A percentile compares a stretch with the other conserved stretches of the same genome.
These are phyloP conservation scores for Lasiosphaeria ovina DNA, from an alignment of 495 filamentous ascomycete genomes.

Conservation along the genomic window DNA sequence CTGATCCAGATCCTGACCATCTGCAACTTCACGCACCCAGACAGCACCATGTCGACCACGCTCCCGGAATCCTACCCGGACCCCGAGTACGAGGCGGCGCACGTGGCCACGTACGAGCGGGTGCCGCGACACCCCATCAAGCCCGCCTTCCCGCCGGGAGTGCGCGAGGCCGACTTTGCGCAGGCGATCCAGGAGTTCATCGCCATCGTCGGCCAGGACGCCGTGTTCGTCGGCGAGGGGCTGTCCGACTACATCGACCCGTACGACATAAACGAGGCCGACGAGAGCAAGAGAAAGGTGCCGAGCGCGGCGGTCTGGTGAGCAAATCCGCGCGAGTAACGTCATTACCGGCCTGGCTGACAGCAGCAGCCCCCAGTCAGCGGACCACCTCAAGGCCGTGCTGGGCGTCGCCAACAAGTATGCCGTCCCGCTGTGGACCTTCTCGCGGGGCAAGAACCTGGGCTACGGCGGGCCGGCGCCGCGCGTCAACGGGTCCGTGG, in stretches of 20 bases:
- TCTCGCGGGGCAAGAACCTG: constrained; percentile 53
- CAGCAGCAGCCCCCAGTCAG: constrained; percentile 31
- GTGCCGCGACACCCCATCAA: constrained; percentile 22
- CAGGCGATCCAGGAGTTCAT: constrained; percentile 30
- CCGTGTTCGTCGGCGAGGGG: constrained; percentile 35
- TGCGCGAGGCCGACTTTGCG: constrained; percentile 32
- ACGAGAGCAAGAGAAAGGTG: constrained; percentile 30
- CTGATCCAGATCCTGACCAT: background rate
- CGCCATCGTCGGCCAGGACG: constrained; percentile 28
- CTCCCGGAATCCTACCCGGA: constrained; percentile 25
- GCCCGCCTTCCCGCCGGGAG: constrained; percentile 41
- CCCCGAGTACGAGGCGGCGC: constrained; percentile 27
- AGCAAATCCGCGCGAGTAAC: background rate
- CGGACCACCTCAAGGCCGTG: constrained; percentile 42
- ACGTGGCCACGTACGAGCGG: constrained; percentile 25
- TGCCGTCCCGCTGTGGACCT: constrained; percentile 51
- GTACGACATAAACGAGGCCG: constrained; percentile 39
- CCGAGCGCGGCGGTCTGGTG: constrained; percentile 45
- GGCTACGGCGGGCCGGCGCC: constrained; percentile 59
- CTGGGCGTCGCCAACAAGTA: constrained; percentile 43
- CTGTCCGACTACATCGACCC: constrained; percentile 47
- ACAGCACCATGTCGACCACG: constrained; percentile 18
- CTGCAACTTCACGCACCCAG: background rate
- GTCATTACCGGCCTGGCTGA: background rate
- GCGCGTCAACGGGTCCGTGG: constrained; percentile 50